phyloP scores from a whole-genome alignment of 306 rosid species.

The Sphenostylis stenocarpa region DNA sequence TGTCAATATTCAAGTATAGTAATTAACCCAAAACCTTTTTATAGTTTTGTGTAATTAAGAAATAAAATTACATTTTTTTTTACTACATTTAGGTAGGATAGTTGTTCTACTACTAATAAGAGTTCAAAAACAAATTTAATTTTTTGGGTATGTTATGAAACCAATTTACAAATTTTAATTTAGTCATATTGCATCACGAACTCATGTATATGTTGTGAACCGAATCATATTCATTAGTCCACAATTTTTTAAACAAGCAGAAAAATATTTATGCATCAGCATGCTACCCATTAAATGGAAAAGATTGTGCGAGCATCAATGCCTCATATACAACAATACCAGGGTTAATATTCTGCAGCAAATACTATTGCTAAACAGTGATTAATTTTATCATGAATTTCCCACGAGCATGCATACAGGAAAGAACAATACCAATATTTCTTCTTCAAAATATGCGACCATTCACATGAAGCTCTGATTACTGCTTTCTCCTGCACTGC shows the following conservation, averaged over 20 bases:
- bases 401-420: neutral
- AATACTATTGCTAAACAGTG: conserved; percentile 9
- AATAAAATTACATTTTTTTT: no score
- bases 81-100: neutral
- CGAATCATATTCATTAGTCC: no score
- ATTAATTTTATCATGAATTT: neutral
- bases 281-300: conserved; percentile 24
- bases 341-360: conserved; percentile 7
- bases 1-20: no score
- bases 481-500: conserved; percentile 69
- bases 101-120: neutral
- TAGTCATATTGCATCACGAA: no score
- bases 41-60: no score
- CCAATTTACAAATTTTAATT: no score
- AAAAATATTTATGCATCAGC: conserved; percentile 22
- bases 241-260: neutral
- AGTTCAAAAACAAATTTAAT: neutral
- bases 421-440: conserved; percentile 1
- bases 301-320: conserved; percentile 5
- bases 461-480: conserved; percentile 55
- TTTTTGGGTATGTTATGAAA: neutral
- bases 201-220: no score
- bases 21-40: no score
- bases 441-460: conserved; percentile 9
- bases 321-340: conserved; percentile 37